Evolutionary conservation across 345 rosid species (phyloP).

Genomic region (Rhizophora apiculata): DNA sequence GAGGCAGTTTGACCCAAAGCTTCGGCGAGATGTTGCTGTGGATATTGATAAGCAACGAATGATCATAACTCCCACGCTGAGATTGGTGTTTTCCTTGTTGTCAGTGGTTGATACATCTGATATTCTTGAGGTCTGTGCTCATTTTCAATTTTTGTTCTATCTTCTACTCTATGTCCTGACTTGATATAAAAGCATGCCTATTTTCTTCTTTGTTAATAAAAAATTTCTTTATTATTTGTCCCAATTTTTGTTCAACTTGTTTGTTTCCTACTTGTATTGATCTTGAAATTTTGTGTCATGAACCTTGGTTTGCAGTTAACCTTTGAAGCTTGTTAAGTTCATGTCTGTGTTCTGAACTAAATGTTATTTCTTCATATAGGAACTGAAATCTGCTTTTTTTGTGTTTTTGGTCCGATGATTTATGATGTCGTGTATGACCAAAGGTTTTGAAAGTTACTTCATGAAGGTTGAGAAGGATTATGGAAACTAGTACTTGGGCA

Average conservation of each 20-base stretch:
- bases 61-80: constrained; percentile 58
- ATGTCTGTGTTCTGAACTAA: too few relatives aligned
- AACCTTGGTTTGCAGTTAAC: too few relatives aligned
- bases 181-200: neutral
- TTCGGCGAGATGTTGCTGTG: constrained; percentile 48
- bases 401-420: neutral
- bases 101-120: constrained; percentile 78
- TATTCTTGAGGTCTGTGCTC: constrained; percentile 66
- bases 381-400: neutral
- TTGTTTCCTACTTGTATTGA: too few relatives aligned
- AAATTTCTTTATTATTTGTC: too few relatives aligned
- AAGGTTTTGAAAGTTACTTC: neutral
- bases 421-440: neutral
- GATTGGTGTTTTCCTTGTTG: constrained; percentile 80
- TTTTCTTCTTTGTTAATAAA: too few relatives aligned
- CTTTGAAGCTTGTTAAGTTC: too few relatives aligned
- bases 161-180: neutral
- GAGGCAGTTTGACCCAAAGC: constrained; percentile 55
- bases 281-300: too few relatives aligned
- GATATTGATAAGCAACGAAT: constrained; percentile 67
- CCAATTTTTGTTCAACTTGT: too few relatives aligned
- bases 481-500: neutral
- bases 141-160: neutral
- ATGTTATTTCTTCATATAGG: too few relatives aligned
- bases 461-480: neutral